These are phyloP conservation scores for Solanum aculeatissimum DNA, from an alignment of 305 asterid species.

Conservation along the genomic window DNA sequence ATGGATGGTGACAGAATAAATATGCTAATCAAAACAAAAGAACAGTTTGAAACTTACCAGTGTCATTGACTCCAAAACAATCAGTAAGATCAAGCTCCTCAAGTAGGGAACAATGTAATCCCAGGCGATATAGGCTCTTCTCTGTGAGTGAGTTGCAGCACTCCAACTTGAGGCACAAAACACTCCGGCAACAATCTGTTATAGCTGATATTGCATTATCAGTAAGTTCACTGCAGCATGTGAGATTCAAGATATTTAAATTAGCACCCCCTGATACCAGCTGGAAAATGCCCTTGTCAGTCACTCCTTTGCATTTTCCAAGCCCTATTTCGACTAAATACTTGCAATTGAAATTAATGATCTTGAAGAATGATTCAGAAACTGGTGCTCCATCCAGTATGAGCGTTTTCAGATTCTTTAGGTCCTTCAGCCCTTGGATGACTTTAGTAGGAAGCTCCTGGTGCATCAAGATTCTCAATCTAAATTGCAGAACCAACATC, in stretches of 20 bases:
- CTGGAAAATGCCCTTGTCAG: conserved; percentile 35
- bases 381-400: conserved; percentile 40
- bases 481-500: background rate
- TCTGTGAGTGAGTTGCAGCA: conserved; percentile 53
- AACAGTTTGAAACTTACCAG: conserved; percentile 23
- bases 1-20: background rate
- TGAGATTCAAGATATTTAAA: conserved; percentile 39
- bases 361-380: conserved; percentile 25
- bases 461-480: conserved; percentile 3
- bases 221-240: conserved; percentile 53
- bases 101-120: conserved; percentile 33
- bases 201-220: conserved; percentile 41
- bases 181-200: conserved; percentile 32
- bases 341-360: conserved; percentile 31
- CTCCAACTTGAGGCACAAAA: conserved; percentile 56
- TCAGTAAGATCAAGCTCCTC: conserved; percentile 74
- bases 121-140: conserved; percentile 41
- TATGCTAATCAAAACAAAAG: background rate
- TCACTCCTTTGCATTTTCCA: conserved; percentile 49
- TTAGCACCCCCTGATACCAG: conserved; percentile 38
- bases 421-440: conserved; percentile 25
- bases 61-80: conserved; percentile 51
- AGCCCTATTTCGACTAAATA: conserved; percentile 39
- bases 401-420: conserved; percentile 32
- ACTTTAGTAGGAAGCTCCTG: conserved; percentile 41